These are phyloP conservation scores for Malassezia nana DNA, from an alignment of 1,284 basidiomycete species.

Conservation along the genomic window DNA sequence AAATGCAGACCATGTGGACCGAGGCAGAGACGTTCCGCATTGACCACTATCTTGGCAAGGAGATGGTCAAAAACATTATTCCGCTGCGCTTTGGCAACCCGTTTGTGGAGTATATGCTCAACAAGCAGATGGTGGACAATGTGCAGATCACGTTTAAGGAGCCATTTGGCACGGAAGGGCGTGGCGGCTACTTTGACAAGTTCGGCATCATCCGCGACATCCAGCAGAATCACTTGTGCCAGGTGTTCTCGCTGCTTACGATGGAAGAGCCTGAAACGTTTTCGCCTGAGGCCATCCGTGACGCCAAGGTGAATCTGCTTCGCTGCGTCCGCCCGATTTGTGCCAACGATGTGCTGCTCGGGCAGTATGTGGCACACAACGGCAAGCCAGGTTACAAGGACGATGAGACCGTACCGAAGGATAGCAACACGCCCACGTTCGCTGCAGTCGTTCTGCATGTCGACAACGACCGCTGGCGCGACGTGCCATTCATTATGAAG, in stretches of 20 bases:
- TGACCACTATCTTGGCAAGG: conserved; percentile 48
- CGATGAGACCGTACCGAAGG: conserved; percentile 49
- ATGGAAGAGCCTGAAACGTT: conserved; percentile 48
- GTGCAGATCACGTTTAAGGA: conserved; percentile 50
- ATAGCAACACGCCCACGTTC: conserved; percentile 49
- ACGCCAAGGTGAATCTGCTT: conserved; percentile 48
- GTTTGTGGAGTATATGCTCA: conserved; percentile 43
- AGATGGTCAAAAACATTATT: conserved; percentile 48
- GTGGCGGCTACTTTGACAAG: conserved; percentile 50
- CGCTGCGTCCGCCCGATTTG: conserved; percentile 42
- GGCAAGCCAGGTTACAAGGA: conserved; percentile 50
- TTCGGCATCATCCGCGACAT: conserved; percentile 50
- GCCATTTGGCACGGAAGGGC: conserved; percentile 49
- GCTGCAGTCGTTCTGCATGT: conserved; percentile 44
- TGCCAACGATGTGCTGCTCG: conserved; percentile 45
- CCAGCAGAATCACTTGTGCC: conserved; percentile 49
- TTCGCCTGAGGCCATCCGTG: conserved; percentile 48
- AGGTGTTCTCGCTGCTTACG: conserved; percentile 47
- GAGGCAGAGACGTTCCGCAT: conserved; percentile 48
- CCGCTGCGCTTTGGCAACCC: conserved; percentile 45
- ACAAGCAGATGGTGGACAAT: conserved; percentile 47
- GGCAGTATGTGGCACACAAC: conserved; percentile 46
- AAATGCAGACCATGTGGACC: conserved; percentile 45
- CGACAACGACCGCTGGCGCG: conserved; percentile 44
- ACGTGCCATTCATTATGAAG: conserved; percentile 46